A percentile compares a stretch with the other conserved stretches of the same genome.
These are phyloP conservation scores for Gonium pectorale DNA, from an alignment of 139 green algal species.

Conservation along the genomic window DNA sequence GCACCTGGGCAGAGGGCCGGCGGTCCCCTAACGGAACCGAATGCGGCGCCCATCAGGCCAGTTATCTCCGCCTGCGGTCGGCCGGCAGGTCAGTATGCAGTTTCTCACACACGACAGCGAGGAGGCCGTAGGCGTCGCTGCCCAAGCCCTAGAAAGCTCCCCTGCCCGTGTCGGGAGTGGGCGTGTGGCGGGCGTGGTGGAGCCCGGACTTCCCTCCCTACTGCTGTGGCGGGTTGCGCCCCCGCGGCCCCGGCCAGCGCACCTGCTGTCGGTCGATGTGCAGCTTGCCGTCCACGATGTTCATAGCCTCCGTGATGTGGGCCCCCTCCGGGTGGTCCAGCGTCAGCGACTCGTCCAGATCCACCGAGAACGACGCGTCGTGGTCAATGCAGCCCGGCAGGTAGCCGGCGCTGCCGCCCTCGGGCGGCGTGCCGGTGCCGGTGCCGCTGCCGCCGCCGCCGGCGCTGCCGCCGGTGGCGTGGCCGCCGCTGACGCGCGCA, in stretches of 20 bases:
- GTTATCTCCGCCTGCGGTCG: too few relatives aligned
- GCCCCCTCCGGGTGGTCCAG: slow-evolving; percentile 51
- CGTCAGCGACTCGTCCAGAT: slow-evolving; percentile 67
- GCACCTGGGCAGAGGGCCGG: background rate
- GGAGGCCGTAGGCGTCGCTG: too few relatives aligned
- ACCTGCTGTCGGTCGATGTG: slow-evolving; percentile 65
- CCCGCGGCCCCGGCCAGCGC: too few relatives aligned
- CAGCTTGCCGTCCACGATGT: slow-evolving; percentile 59
- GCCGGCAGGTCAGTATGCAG: too few relatives aligned
- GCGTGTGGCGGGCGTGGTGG: too few relatives aligned
- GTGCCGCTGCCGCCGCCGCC: background rate
- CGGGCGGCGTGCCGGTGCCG: background rate
- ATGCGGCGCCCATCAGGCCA: too few relatives aligned
- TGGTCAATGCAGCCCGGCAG: too few relatives aligned
- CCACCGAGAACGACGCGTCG: slow-evolving; percentile 61
- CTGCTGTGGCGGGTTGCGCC: too few relatives aligned
- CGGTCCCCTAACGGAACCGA: background rate
- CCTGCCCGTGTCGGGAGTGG: too few relatives aligned
- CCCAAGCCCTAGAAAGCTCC: too few relatives aligned
- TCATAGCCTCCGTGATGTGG: slow-evolving; percentile 23
- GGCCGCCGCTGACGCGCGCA: background rate
- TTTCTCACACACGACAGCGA: too few relatives aligned
- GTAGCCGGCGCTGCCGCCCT: background rate
- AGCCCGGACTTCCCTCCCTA: too few relatives aligned
- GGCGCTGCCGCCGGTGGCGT: background rate